Evolutionary conservation across 345 rosid genomes (phyloP).

Genomic region (Eutrema japonicum): DNA sequence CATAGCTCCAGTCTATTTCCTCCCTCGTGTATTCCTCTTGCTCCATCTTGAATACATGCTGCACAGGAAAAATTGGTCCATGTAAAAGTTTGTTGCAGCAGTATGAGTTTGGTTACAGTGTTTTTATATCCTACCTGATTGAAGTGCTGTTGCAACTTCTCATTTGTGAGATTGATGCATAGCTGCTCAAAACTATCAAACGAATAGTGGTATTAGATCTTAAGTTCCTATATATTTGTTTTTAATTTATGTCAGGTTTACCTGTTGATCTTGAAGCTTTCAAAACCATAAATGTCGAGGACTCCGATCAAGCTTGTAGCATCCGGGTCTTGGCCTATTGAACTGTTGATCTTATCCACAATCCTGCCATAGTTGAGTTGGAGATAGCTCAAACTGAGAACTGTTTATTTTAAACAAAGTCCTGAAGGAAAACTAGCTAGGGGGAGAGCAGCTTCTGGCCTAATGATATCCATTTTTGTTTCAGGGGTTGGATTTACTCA

Average conservation of each 20-base stretch:
- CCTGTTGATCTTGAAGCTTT: slow-evolving; percentile 80
- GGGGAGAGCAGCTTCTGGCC: slow-evolving; percentile 3
- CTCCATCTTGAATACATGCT: slow-evolving; percentile 87
- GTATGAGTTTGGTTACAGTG: slow-evolving; percentile 2
- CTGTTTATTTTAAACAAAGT: slow-evolving; percentile 20
- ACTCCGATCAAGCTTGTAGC: slow-evolving; percentile 72
- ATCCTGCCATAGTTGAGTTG: slow-evolving; percentile 55
- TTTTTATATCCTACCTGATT: slow-evolving; percentile 58
- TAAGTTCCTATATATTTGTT: not conserved
- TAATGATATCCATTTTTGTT: not conserved
- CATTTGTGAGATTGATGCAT: slow-evolving; percentile 78
- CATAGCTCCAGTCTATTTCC: slow-evolving; percentile 79
- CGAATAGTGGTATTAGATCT: slow-evolving; percentile 16
- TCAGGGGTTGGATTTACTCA: slow-evolving; percentile 41
- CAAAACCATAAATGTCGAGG: slow-evolving; percentile 81
- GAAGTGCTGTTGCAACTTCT: slow-evolving; percentile 81
- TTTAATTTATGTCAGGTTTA: slow-evolving; percentile 24
- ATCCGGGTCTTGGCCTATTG: slow-evolving; percentile 76
- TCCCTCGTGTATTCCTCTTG: slow-evolving; percentile 74
- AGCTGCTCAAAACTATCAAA: slow-evolving; percentile 74
- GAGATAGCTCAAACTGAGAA: slow-evolving; percentile 14
- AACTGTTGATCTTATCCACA: slow-evolving; percentile 71
- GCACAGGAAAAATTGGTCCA: slow-evolving; percentile 37
- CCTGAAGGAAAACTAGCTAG: not conserved
- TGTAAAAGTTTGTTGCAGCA: slow-evolving; percentile 29